Percentiles rank a stretch among this genome's conserved stretches.
Conservation (phyloP, 1,139 yeast species). For the Komagataea norvegica region DNA sequence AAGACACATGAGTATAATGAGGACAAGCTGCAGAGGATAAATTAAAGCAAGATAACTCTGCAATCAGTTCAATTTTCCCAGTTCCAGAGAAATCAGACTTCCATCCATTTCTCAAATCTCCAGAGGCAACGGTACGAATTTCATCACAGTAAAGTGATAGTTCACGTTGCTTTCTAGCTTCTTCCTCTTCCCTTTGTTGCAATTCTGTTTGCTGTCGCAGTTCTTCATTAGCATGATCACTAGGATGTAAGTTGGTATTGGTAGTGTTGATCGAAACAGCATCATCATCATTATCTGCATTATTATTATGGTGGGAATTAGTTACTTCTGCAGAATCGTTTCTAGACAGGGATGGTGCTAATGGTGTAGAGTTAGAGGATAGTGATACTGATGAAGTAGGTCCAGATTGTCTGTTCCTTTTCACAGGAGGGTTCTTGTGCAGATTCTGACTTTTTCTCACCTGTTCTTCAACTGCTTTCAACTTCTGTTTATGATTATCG, state of each 20-base stretch:
- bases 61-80: slow-evolving; percentile 75
- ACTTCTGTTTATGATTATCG: slow-evolving; percentile 45
- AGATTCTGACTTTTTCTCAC: slow-evolving; percentile 32
- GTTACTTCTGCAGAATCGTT: slow-evolving; percentile 3
- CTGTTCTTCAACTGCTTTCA: slow-evolving; percentile 43
- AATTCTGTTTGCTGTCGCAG: slow-evolving; percentile 30
- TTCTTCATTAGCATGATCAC: slow-evolving; percentile 37
- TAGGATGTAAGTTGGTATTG: slow-evolving; percentile 27
- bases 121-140: slow-evolving; percentile 63
- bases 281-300: slow-evolving; percentile 4
- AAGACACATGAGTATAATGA: slow-evolving; percentile 23
- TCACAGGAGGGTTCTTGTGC: slow-evolving; percentile 27
- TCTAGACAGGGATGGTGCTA: slow-evolving; percentile 13
- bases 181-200: slow-evolving; percentile 27
- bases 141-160: slow-evolving; percentile 63
- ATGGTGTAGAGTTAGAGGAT: slow-evolving; percentile 12
- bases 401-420: slow-evolving; percentile 36
- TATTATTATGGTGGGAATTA: background rate
- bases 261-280: slow-evolving; percentile 6
- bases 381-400: slow-evolving; percentile 32
- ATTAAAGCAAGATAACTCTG: slow-evolving; percentile 52
- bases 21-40: slow-evolving; percentile 25
- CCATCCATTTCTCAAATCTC: slow-evolving; percentile 89
- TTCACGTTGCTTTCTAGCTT: slow-evolving; percentile 22
- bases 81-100: slow-evolving; percentile 77